Evolutionary conservation across 768 basidiomycete genomes (phyloP), one percentile per base, ranked within the genome.

Genomic region (Cantharellus anzutake): DNA sequence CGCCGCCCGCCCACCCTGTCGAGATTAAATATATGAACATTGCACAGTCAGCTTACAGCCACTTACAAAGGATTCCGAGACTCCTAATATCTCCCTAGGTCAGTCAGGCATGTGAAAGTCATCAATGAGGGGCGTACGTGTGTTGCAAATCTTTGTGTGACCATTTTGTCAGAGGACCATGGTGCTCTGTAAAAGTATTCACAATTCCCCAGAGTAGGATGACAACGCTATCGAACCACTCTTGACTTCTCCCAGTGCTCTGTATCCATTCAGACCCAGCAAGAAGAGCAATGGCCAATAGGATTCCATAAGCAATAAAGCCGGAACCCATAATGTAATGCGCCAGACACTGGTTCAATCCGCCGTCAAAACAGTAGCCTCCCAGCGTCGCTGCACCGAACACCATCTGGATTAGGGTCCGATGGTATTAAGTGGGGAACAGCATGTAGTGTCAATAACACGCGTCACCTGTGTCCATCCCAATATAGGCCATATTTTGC

Each of bases 71-170:
- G 34, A 87, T 75, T 39, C 85, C 85, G 4, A 90, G 72, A 57
- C 84, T 79, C 2, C 84, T 87, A n/a, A n/a, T 11, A 51, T 48
- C 42, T 41, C 41, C 20, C 20, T 29, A 57, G 42, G n/a, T 34
- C 4, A 42, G 41, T 5, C 40, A 52, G 44, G 44, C 11, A 11
- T 11, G 29, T 11, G 11, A 48, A 29, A 29, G 44, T 29, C 11
- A 48, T 11, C 11, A 48, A 48, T 48, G 29, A 48, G 29, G 50
- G 3, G 75, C 84, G 63, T 67, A 88, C 81, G 88, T 90, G 69
- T 94, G 91, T 66, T 93, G 90, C 86, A 92, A 86, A 69, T 94
- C 92, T 69, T 94, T 92, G 58, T 83, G 84, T 2, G 81, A 84
- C 92, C 92, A 94, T 0, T 65, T 68, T 20, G 75, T 76, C 4